Base-by-base conservation (phyloP, 768 basidiomycete genomes). In the Daedaleopsis nitida region DNA sequence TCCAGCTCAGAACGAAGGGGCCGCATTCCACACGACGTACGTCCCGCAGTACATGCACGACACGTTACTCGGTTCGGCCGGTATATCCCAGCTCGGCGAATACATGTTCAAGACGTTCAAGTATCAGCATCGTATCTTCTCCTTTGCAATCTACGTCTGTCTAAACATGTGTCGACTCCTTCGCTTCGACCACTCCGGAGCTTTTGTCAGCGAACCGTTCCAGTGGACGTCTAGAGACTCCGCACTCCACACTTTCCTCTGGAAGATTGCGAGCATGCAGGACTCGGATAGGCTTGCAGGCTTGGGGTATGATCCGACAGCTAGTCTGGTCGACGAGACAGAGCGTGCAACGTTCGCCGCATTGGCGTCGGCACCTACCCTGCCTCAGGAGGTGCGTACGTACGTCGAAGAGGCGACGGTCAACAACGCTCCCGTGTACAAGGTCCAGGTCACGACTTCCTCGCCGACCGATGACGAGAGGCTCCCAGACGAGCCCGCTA, bases 141-240 rank as follows among this genome's bases (percentile, higher is more conserved):
- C 19, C 49, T 53, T 55, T 24, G 55, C 44, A 3, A 19, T 61
- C 12, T n/a, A 37, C 17, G 24, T 65, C 17, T 34, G 19, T 34
- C 17, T 32, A 2, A 1, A 23, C 19, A 35, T 19, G 6, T 57
- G 59, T 2, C 64, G 60, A 1, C 27, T 62, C n/a, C 17, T 50
- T 1, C 42, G 48, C 12, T 58, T 49, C 44, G 63, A 65, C 48
- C 50, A 52, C 11, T 52, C 56, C 1, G 63, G 63, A 1, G 52
- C 51, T 9, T 19, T 60, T 16, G 55, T 65, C 14, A 49, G 52
- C 17, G 24, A 39, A n/a, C 11, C 45, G 0, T 61, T 65, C 57
- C 35, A 61, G 34, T 61, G 47, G 52, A 37, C 21, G 5, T 14
- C n/a, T 11, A 21, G 27, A 16, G 16, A 53, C 10, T 47, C 50